These are phyloP conservation scores for Phytophthora sp. DNA, from an alignment of 352 stramenopile species.

Conservation along the genomic window DNA sequence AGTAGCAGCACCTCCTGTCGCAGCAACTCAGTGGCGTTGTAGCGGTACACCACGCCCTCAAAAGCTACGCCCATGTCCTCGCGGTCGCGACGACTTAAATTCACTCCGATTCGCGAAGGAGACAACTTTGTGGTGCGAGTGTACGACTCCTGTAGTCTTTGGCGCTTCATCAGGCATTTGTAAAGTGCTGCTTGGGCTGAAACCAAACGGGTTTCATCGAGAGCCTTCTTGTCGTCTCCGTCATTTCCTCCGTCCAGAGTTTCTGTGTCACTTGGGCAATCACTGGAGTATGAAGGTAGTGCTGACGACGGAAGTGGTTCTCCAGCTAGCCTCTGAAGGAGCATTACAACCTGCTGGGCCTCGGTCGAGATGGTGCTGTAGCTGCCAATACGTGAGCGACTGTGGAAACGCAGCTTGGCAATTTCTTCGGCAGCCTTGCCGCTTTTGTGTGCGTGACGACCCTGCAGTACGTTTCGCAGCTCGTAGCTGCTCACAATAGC, in stretches of 20 bases:
- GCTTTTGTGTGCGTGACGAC: conserved; percentile 22
- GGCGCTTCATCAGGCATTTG: conserved; percentile 57
- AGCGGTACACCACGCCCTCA: conserved; percentile 80
- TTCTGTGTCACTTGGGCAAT: conserved; percentile 29
- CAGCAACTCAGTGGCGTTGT: conserved; percentile 58
- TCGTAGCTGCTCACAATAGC: conserved; percentile 73
- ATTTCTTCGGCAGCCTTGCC: conserved; percentile 26
- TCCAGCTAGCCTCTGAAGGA: conserved; percentile 35
- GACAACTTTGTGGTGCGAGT: conserved; percentile 50
- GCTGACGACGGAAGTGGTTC: conserved; percentile 12
- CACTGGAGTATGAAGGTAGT: conserved; percentile 25
- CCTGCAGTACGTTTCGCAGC: conserved; percentile 51
- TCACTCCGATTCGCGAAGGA: conserved; percentile 65
- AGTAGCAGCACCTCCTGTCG: conserved; percentile 80
- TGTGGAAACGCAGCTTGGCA: conserved; percentile 63
- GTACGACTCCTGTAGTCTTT: conserved; percentile 50
- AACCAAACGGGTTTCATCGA: conserved; percentile 26
- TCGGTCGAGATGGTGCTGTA: conserved; percentile 78
- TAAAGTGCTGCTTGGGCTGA: conserved; percentile 66
- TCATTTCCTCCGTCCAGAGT: conserved; percentile 11
- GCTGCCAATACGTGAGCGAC: conserved; percentile 69
- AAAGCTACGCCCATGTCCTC: conserved; percentile 59
- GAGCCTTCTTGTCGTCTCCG: conserved; percentile 14
- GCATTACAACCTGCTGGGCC: conserved; percentile 43
- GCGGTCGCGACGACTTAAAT: conserved; percentile 65